Evolutionary conservation across 495 filamentous ascomycete genomes (phyloP), one percentile per base, ranked within the genome.

Genomic region (Aspergillus biplanus): DNA sequence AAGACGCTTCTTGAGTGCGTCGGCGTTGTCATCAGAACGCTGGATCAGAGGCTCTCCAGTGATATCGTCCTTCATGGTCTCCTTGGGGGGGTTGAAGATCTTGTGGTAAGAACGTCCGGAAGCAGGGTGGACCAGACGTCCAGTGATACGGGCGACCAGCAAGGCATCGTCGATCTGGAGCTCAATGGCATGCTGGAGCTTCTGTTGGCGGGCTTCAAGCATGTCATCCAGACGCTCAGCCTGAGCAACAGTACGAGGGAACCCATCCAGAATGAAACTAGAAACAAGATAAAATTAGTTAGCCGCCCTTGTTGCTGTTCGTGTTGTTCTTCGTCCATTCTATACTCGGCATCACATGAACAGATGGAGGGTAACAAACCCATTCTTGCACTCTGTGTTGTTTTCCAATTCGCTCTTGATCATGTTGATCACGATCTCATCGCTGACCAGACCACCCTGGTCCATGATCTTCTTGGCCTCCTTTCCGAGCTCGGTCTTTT

Each of bases 401-500:
- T 85, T 91, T 67, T 96, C 90, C 21, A 99, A 85, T 84, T 99
- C 93, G 75, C 86, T 89, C 86, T 92, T 92, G 82, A 99, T 99
- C 96, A 99, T 99, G 76, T 92, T 90, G 73, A 99, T 87, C 85
- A 99, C 93, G 74, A 99, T 99, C 75, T 98, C 96, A 74, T 99
- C 95, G 78, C 92, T 97, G 71, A 99, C 95, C 59, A 99, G 86
- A 60, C 93, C 95, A 69, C 95, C 95, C 72, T 93, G 88, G 70
- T 99, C 94, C 95, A 99, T 99, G 78, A 99, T 99, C 88, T 99
- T 99, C 89, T 99, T 99, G 62, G 95, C 95, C 82, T 97, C 92
- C 75, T 89, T 87, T 62, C 95, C 95, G 65, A 99, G 86, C 21
- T 90, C 79, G 52, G 96, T 99, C 87, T 97, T 97, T 84, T 96